These are phyloP conservation scores for Phytophthora aleatoria DNA, from an alignment of 352 stramenopile genomes.

Conservation along the genomic window DNA sequence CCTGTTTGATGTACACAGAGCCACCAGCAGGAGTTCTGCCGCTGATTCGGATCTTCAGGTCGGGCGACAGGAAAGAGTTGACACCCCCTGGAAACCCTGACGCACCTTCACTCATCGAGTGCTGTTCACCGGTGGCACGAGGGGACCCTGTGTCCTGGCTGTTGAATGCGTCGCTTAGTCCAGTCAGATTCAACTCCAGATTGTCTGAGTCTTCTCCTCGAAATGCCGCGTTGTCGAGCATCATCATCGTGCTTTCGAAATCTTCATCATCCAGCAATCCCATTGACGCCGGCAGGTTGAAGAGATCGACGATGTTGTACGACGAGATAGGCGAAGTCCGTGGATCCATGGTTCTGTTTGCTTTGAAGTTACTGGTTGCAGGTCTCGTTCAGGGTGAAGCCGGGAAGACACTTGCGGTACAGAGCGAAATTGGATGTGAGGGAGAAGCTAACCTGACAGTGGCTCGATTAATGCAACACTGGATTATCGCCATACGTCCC, in stretches of 20 bases:
- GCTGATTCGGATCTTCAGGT: constrained; percentile 43
- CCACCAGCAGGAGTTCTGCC: constrained; percentile 25
- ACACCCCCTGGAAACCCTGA: neutral
- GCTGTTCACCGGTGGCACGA: constrained; percentile 10
- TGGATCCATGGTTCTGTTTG: constrained; percentile 27
- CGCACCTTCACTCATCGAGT: neutral
- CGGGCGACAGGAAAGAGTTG: constrained; percentile 36
- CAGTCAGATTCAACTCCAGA: constrained; percentile 50
- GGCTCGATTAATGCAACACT: neutral
- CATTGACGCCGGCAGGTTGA: constrained; percentile 48
- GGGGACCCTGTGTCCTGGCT: constrained; percentile 32
- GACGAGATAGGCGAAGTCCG: constrained; percentile 25
- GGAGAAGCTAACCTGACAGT: constrained; percentile 9
- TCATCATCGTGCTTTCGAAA: constrained; percentile 71
- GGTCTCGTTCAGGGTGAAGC: constrained; percentile 1
- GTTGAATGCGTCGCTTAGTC: constrained; percentile 53
- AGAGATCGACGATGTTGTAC: constrained; percentile 49
- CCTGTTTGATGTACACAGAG: constrained; percentile 48
- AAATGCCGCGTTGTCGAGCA: constrained; percentile 49
- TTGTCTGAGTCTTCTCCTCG: constrained; percentile 44
- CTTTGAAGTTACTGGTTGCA: constrained; percentile 8
- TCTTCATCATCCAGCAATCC: constrained; percentile 66
- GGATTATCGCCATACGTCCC: too few relatives aligned
- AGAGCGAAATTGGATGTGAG: constrained; percentile 35
- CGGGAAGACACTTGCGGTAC: constrained; percentile 29